Conservation (phyloP, 768 basidiomycete species). For the Rhizopogon salebrosus region DNA sequence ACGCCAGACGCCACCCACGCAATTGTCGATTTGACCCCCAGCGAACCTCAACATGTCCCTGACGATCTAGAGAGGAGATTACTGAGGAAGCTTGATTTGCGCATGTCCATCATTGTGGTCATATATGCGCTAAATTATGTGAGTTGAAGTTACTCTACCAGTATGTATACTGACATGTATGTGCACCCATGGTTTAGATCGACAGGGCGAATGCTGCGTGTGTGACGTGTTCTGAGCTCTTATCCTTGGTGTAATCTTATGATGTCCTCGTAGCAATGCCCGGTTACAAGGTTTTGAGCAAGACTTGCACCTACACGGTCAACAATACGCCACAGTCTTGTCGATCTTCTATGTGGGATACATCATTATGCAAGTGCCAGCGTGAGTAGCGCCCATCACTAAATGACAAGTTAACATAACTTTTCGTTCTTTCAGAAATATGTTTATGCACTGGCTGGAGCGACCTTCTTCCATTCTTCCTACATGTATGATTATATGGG, state of each 20-base stretch:
- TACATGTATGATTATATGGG: conserved; percentile 29
- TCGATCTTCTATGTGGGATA: conserved; percentile 23
- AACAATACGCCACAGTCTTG: conserved; percentile 18
- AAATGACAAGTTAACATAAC: neutral
- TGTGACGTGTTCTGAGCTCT: neutral
- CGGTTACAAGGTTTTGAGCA: conserved; percentile 20
- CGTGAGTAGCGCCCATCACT: neutral
- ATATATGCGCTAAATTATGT: conserved; percentile 11
- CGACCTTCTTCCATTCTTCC: conserved; percentile 24
- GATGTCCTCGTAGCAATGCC: conserved; percentile 4
- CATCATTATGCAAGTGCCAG: conserved; percentile 21
- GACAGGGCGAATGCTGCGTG: conserved; percentile 6
- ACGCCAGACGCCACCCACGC: neutral
- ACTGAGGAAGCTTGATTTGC: conserved; percentile 6
- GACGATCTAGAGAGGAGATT: conserved; percentile 2
- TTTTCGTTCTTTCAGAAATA: conserved; percentile 13
- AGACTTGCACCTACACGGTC: conserved; percentile 18
- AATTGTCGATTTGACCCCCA: neutral
- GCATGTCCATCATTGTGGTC: conserved; percentile 5
- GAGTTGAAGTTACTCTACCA: neutral
- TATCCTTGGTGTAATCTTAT: neutral
- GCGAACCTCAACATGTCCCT: neutral
- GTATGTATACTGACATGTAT: neutral
- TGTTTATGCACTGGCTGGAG: conserved; percentile 26
- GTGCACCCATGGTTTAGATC: neutral